Base-by-base conservation (phyloP, 257 asterid species). In the Nicotiana attenuata region DNA sequence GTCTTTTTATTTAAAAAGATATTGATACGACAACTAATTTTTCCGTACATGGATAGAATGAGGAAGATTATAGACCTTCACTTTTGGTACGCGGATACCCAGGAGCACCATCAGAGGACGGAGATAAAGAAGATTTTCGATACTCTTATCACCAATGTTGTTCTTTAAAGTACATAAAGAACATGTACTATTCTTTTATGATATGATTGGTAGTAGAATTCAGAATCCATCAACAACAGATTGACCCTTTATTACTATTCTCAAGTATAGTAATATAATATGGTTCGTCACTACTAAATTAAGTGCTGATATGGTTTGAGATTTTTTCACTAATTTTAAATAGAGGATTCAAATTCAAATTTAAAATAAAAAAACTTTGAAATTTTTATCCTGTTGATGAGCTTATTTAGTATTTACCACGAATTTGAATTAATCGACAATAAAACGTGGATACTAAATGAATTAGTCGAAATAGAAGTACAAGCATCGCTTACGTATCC, bases 181-280 rank as follows among this genome's bases (percentile, higher is more conserved):
- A 38, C 84, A 53, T 83, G 65, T 85, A 81, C 90, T 81, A 76
- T 84, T 66, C 80, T 7, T 65, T 85, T 78, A 65, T 4, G 90
- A 88, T 83, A 60, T 15, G 0, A 28, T 19, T 86, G 45, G 20
- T 50, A 75, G 15, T 75, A 75, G 79, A 33, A 15, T 52, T 13
- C 15, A 73, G 24, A 73, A 73, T 73, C 79, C 24, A 50, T 73
- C 24, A 47, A 28, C 13, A 0, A 29, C 31, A 19, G 14, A 52
- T 14, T 65, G 11, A 28, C 45, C 13, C 29, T 14, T 38, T 41
- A 11, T 69, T 69, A n/a, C 14, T 69, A 20, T 41, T 69, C 11
- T 41, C 57, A 69, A n/a, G 28, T n/a, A n/a, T n/a, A n/a, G n/a
- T n/a, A n/a, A n/a, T n/a, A n/a, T 71, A 2, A 3, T 41, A 38